phyloP scores from a whole-genome alignment of 805 yeast species.

The Wickerhamiella siamensis region DNA sequence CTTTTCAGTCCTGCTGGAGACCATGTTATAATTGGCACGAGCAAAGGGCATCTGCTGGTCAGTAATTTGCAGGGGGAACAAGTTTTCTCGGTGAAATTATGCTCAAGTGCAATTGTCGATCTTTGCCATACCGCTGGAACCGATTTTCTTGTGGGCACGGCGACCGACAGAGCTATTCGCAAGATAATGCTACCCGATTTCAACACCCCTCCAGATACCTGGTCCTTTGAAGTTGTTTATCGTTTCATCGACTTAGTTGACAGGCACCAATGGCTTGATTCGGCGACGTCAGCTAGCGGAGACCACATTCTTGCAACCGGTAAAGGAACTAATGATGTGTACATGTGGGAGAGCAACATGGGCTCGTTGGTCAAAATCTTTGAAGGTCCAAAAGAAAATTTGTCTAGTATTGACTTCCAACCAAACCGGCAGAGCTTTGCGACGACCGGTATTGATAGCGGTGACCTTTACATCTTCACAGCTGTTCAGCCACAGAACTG shows the following conservation, averaged over 20 bases:
- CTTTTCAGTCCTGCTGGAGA: conserved; percentile 3
- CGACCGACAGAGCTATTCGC: conserved; percentile 24
- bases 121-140: background rate
- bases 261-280: conserved; percentile 74
- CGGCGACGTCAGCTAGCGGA: conserved; percentile 54
- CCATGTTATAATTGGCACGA: conserved; percentile 2
- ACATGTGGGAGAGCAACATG: conserved; percentile 81
- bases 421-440: conserved; percentile 56
- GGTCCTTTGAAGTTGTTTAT: conserved; percentile 56
- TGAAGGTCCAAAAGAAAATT: conserved; percentile 83
- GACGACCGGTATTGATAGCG: conserved; percentile 75
- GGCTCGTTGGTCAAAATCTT: conserved; percentile 80
- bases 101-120: conserved; percentile 5
- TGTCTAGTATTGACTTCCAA: conserved; percentile 81
- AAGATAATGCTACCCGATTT: conserved; percentile 20
- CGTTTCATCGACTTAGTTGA: conserved; percentile 85
- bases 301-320: conserved; percentile 79
- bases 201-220: conserved; percentile 17
- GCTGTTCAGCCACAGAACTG: conserved; percentile 77
- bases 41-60: conserved; percentile 13
- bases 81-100: conserved; percentile 21
- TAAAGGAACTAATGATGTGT: conserved; percentile 83
- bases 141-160: conserved; percentile 19
- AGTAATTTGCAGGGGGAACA: conserved; percentile 8
- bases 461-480: conserved; percentile 71